A percentile compares a stretch with the other conserved stretches of the same genome.
These are phyloP conservation scores for Pythium periplocum DNA, from an alignment of 352 stramenopile species.

Conservation along the genomic window DNA sequence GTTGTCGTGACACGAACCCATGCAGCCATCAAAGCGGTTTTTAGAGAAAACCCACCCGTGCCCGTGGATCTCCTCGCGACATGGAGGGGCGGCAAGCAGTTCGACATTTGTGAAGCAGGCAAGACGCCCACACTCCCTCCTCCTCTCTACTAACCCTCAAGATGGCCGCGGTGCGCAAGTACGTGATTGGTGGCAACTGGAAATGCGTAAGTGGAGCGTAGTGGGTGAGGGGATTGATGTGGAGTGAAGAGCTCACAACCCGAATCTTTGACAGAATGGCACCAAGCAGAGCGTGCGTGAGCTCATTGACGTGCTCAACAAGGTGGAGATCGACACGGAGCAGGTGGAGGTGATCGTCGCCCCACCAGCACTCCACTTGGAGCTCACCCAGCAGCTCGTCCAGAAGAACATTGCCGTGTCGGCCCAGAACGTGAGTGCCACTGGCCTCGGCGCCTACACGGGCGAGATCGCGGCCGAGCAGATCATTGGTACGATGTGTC, in stretches of 20 bases:
- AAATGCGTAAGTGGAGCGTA: constrained; percentile 81
- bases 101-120: too few relatives aligned
- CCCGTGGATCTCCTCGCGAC: not conserved
- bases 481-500: constrained; percentile 74
- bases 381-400: constrained; percentile 32
- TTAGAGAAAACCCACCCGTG: too few relatives aligned
- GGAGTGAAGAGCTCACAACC: constrained; percentile 5
- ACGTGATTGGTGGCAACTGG: constrained; percentile 91
- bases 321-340: constrained; percentile 56
- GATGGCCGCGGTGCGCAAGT: constrained; percentile 33
- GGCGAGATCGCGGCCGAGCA: constrained; percentile 86
- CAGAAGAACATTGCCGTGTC: constrained; percentile 59
- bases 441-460: constrained; percentile 90
- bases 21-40: too few relatives aligned
- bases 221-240: constrained; percentile 39
- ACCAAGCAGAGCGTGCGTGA: constrained; percentile 82
- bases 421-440: constrained; percentile 64
- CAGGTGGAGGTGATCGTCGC: constrained; percentile 71
- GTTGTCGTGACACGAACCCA: too few relatives aligned
- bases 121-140: constrained; percentile 1
- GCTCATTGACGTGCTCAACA: constrained; percentile 78
- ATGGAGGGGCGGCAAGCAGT: not conserved
- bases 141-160: constrained; percentile 4
- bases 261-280: constrained; percentile 35
- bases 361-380: constrained; percentile 54